Conservation (phyloP, 208 protist species). For the Giardia muris region DNA sequence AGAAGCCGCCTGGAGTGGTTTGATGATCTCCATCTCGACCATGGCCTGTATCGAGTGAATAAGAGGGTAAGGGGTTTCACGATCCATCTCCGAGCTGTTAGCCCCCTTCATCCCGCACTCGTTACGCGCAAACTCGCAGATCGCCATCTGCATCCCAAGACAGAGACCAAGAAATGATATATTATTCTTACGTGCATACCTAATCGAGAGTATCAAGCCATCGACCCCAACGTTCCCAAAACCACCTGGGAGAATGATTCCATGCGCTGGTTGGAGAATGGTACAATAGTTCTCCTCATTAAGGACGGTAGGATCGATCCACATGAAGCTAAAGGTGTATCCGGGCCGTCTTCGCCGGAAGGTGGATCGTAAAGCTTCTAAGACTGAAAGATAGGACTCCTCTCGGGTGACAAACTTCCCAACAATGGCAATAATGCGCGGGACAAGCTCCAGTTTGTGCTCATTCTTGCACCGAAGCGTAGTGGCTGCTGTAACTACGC, state of each 20-base stretch:
- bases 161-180: neutral
- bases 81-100: neutral
- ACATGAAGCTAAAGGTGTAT: neutral
- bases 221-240: slow-evolving; percentile 1
- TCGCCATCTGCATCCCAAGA: neutral
- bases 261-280: neutral
- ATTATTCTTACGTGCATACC: neutral
- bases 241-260: neutral
- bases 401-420: neutral
- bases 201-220: neutral
- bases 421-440: slow-evolving; percentile 7
- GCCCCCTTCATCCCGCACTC: neutral
- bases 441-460: neutral
- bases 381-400: neutral
- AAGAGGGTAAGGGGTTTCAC: neutral
- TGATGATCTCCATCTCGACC: neutral
- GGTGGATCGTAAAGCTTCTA: neutral
- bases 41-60: neutral
- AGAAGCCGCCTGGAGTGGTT: neutral
- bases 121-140: slow-evolving; percentile 4
- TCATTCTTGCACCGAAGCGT: too few species aligned
- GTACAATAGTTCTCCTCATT: neutral
- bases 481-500: too few species aligned
- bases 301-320: neutral
- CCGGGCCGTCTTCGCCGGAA: neutral